Percentiles rank a stretch among this genome's conserved stretches.
These are phyloP conservation scores for Fusarium pseudocircinatum DNA, from an alignment of 2,329 filamentous ascomycete genomes.

Conservation along the genomic window DNA sequence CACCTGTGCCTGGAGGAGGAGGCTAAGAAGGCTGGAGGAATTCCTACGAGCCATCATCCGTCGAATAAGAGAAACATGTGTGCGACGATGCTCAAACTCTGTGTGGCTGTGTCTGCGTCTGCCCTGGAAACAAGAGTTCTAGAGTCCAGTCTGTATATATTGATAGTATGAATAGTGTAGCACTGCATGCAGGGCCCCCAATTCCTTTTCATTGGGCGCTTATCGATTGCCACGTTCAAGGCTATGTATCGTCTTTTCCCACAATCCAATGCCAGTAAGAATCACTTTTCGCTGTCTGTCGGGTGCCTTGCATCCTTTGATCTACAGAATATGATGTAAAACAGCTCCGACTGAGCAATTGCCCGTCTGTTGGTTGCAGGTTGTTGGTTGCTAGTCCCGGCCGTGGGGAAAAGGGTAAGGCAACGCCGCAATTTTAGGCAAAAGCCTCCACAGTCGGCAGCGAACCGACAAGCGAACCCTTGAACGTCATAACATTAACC, in stretches of 20 bases:
- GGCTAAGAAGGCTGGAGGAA: slow-evolving; percentile 11
- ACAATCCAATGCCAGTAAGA: background rate
- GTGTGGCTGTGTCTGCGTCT: slow-evolving; percentile 26
- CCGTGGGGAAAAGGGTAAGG: slow-evolving; percentile 8
- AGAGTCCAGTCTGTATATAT: slow-evolving; percentile 5
- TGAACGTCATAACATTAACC: slow-evolving; percentile 8
- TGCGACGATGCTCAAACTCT: background rate
- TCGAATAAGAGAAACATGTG: background rate
- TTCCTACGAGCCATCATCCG: slow-evolving; percentile 3
- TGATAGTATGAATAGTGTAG: slow-evolving; percentile 26
- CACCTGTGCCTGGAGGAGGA: slow-evolving; percentile 22
- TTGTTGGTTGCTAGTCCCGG: slow-evolving; percentile 13
- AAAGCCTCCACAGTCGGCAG: slow-evolving; percentile 33
- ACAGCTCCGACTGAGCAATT: background rate
- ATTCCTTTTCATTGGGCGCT: slow-evolving; percentile 4
- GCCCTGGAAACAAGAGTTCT: background rate
- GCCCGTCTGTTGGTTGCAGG: background rate
- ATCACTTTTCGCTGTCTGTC: background rate
- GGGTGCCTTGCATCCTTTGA: slow-evolving; percentile 32
- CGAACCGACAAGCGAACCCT: slow-evolving; percentile 13
- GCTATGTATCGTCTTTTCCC: background rate
- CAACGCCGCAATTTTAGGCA: slow-evolving; percentile 36
- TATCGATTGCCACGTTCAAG: slow-evolving; percentile 21
- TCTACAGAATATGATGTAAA: slow-evolving; percentile 11
- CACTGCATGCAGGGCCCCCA: slow-evolving; percentile 26